A percentile compares a stretch with the other conserved stretches of the same genome.
These are phyloP conservation scores for Cladophialophora psammophila DNA, from an alignment of 2,329 filamentous ascomycete species.

Conservation along the genomic window DNA sequence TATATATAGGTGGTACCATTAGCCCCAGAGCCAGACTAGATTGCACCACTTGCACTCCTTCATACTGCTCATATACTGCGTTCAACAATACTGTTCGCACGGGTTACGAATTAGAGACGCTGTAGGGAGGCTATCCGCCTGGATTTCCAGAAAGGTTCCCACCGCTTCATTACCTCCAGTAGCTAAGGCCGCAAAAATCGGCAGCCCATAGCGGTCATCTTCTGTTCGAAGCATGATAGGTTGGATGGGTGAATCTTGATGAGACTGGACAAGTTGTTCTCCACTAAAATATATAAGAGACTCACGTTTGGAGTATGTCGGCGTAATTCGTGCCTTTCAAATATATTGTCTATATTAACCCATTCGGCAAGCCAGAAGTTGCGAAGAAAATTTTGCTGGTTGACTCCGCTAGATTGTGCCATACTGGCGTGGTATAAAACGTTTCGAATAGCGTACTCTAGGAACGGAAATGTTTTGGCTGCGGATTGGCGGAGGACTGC, in stretches of 20 bases:
- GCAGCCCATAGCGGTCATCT: conserved; percentile 37
- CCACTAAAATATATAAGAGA: conserved; percentile 37
- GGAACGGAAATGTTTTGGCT: conserved; percentile 51
- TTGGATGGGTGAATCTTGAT: conserved; percentile 48
- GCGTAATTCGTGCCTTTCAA: conserved; percentile 46
- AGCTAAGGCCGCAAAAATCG: conserved; percentile 34
- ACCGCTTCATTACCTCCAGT: conserved; percentile 11
- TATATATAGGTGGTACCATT: no score
- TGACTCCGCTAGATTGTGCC: conserved; percentile 30
- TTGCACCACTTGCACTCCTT: no score
- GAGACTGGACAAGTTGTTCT: conserved; percentile 27
- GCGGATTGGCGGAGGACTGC: conserved; percentile 36
- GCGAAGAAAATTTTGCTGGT: conserved; percentile 40
- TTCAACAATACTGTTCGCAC: not conserved
- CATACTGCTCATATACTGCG: no score
- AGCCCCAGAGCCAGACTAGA: no score
- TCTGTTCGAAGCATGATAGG: conserved; percentile 43
- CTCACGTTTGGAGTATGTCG: conserved; percentile 38
- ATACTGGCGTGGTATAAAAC: conserved; percentile 44
- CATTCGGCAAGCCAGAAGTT: conserved; percentile 44
- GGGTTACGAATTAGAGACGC: not conserved
- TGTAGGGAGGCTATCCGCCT: not conserved
- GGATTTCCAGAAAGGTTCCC: not conserved
- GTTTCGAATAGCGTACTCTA: conserved; percentile 46
- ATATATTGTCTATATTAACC: conserved; percentile 45